These are phyloP conservation scores for Immersiporthe knoxdaviesiana DNA, from an alignment of 2,329 filamentous ascomycete genomes.

Conservation along the genomic window DNA sequence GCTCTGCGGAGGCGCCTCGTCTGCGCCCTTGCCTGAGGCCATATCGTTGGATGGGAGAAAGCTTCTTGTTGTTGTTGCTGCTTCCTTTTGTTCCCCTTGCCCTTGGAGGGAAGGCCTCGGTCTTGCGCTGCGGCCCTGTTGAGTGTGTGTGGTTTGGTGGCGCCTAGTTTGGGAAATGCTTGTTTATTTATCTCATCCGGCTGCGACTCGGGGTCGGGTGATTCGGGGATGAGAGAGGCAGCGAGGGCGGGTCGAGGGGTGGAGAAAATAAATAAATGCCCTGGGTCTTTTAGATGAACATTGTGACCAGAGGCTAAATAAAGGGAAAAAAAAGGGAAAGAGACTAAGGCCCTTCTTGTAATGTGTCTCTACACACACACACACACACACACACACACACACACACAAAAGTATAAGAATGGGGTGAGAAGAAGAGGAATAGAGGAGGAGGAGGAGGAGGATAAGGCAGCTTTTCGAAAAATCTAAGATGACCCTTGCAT, in stretches of 20 bases:
- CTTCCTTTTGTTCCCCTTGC: background rate
- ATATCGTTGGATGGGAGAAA: background rate
- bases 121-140: background rate
- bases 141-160: background rate
- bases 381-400: too few species aligned
- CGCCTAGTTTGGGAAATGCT: too few species aligned
- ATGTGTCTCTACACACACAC: background rate
- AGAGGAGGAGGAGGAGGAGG: background rate
- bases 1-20: constrained; percentile 34
- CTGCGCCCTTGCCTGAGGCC: background rate
- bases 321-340: background rate
- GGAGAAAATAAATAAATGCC: background rate
- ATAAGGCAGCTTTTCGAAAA: background rate
- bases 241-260: background rate
- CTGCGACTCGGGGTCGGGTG: background rate
- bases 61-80: background rate
- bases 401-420: background rate
- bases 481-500: background rate
- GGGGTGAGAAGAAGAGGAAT: background rate
- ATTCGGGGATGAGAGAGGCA: background rate
- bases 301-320: background rate
- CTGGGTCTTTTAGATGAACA: background rate
- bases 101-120: background rate
- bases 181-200: background rate
- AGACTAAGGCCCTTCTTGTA: background rate